These are phyloP conservation scores for Niebla homalea DNA, from an alignment of 495 filamentous ascomycete species.

Conservation along the genomic window DNA sequence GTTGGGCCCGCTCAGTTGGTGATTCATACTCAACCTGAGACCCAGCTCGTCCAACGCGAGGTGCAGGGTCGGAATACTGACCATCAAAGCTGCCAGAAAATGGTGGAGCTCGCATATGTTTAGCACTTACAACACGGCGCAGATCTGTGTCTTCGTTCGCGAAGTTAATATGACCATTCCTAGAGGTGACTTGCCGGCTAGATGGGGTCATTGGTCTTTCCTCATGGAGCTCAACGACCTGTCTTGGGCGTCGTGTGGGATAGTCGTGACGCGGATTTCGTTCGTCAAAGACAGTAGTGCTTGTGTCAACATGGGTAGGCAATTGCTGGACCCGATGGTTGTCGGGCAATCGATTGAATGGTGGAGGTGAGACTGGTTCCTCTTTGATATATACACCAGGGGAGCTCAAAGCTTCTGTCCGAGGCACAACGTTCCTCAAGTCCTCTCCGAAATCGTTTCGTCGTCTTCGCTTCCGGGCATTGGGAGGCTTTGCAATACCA, in stretches of 20 bases:
- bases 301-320: conserved; percentile 34
- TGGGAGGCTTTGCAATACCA: conserved; percentile 20
- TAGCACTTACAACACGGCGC: conserved; percentile 44
- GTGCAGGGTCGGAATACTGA: conserved; percentile 15
- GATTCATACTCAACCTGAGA: conserved; percentile 49
- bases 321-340: conserved; percentile 27
- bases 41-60: conserved; percentile 38
- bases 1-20: conserved; percentile 31
- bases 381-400: conserved; percentile 62
- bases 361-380: conserved; percentile 75
- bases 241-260: not conserved
- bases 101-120: conserved; percentile 25
- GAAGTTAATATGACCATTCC: conserved; percentile 2
- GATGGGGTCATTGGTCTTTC: conserved; percentile 11
- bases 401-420: conserved; percentile 20
- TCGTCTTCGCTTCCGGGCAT: conserved; percentile 37
- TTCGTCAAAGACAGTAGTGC: conserved; percentile 30
- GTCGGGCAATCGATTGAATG: conserved; percentile 40
- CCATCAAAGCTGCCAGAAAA: conserved; percentile 15
- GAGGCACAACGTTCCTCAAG: conserved; percentile 21
- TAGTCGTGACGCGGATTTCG: not conserved
- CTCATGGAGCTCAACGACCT: conserved; percentile 1
- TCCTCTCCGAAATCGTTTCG: conserved; percentile 24
- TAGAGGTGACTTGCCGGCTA: conserved; percentile 7
- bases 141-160: conserved; percentile 37